A percentile compares a stretch with the other conserved stretches of the same genome.
Evolutionary conservation across 441 rosid genomes (phyloP).

Genomic region (Bruguiera hainesii): DNA sequence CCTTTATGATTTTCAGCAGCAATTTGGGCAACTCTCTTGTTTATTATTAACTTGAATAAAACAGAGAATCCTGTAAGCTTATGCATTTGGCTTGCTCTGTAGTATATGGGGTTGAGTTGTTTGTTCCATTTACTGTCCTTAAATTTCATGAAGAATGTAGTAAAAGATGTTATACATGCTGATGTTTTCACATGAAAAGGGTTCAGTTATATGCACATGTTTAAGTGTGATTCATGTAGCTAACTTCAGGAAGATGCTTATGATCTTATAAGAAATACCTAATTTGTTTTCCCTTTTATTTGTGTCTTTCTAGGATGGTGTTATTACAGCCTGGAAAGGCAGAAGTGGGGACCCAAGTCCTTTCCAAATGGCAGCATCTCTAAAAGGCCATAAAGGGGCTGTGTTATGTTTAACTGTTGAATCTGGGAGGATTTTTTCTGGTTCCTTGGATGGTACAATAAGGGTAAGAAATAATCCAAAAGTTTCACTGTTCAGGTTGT

Average conservation of each 20-base stretch:
- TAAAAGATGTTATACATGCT: no score
- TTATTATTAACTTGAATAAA: background rate
- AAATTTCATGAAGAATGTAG: no score
- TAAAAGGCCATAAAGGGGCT: constrained; percentile 55
- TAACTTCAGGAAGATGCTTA: no score
- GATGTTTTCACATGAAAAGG: no score
- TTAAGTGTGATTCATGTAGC: no score
- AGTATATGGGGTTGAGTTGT: no score
- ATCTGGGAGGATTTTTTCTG: constrained; percentile 67
- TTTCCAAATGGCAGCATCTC: constrained; percentile 68
- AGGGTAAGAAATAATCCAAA: constrained; percentile 34
- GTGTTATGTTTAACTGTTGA: constrained; percentile 73
- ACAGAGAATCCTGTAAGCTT: no score
- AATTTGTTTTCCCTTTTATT: background rate
- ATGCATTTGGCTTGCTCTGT: no score
- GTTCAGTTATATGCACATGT: no score
- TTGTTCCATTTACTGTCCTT: no score
- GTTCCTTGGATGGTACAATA: constrained; percentile 74
- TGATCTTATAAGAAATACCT: no score
- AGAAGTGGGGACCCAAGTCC: constrained; percentile 41
- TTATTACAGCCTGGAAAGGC: constrained; percentile 73
- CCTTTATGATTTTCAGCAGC: no score
- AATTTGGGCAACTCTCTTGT: background rate
- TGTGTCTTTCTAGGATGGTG: constrained; percentile 50
- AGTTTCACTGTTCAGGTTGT: background rate